Conservation (phyloP, 257 asterid species). For the Galeopsis tetrahit region DNA sequence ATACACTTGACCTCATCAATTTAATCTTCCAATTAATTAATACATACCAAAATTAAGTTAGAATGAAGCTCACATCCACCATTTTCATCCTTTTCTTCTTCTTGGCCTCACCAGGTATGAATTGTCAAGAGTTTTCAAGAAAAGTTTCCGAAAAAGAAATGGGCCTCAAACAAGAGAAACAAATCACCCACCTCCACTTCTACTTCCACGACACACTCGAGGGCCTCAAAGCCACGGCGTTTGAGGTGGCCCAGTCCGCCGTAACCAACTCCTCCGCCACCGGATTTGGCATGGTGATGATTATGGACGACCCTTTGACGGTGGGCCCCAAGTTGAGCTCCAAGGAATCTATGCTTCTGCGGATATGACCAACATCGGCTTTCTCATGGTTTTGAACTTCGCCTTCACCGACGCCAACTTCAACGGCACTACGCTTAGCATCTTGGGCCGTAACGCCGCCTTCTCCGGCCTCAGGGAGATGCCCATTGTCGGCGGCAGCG, state of each 20-base stretch:
- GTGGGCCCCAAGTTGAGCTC: constrained; percentile 39
- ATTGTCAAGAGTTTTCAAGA: constrained; percentile 24
- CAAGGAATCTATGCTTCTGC: constrained; percentile 48
- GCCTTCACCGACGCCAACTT: constrained; percentile 47
- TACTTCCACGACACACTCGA: constrained; percentile 55
- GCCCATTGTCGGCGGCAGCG: constrained; percentile 61
- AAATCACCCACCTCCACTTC: constrained; percentile 51
- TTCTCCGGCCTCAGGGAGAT: constrained; percentile 47
- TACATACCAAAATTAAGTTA: too few relatives aligned
- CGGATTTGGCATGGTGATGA: constrained; percentile 40
- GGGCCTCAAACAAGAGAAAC: constrained; percentile 40
- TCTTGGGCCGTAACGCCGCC: constrained; percentile 50
- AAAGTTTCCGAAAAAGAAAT: constrained; percentile 23
- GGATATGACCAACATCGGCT: constrained; percentile 34
- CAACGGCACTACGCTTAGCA: constrained; percentile 51
- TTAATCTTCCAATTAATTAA: too few relatives aligned
- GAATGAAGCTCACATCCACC: too few relatives aligned
- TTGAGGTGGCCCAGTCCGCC: constrained; percentile 38
- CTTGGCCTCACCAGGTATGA: background rate
- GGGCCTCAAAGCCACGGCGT: constrained; percentile 44
- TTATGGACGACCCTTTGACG: constrained; percentile 54
- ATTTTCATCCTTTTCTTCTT: background rate
- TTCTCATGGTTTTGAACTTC: constrained; percentile 47
- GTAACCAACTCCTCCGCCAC: constrained; percentile 45
- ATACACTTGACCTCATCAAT: too few relatives aligned